Base-by-base conservation (phyloP, 2,329 filamentous ascomycete genomes). In the Fusarium torreyae region DNA sequence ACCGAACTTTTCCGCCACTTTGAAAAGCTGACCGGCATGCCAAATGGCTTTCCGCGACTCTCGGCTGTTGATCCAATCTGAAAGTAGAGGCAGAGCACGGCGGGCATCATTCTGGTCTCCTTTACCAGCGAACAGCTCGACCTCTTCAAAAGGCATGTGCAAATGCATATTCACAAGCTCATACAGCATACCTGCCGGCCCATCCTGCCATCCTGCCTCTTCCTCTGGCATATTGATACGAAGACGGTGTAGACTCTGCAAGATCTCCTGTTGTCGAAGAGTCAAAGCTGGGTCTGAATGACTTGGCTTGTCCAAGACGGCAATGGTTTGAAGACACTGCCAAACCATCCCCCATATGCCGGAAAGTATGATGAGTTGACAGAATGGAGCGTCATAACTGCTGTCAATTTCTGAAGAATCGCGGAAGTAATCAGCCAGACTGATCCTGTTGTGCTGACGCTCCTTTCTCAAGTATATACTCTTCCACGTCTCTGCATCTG, bases 271-370 rank as follows among this genome's bases (percentile, higher is more conserved):
- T 4, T 54, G 39, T 1, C 51, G 28, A 6, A 54, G 51, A 36
- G 51, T 54, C 20, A 54, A 36, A 0, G 51, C 51, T 6, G 51
- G 51, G 9, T 54, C 51, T 7, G 51, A 46, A 6, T 54, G 40
- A 4, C 40, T 36, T 4, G 51, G 51, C 5, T 54, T 54, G 5
- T 46, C 31, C 3, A 54, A n/a, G 15, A 54, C 28, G 1, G 51
- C 51, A 17, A 45, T 36, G 3, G 28, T 54, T 15, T 54, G 51
- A 5, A 54, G 40, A 20, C 51, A 54, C 11, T 54, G 51, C 51
- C 51, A 54, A 5, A 54, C 51, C 51, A 54, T 54, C 7, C 51
- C 51, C 51, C 51, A 54, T n/a, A 54, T 26, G 10, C 51, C 51
- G 0, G 51, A 54, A 18, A 54, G 7, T 6, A 54, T 15, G 0